phyloP scores from a whole-genome alignment of 1,284 basidiomycete genomes.

The Porphyrellus sp. region DNA sequence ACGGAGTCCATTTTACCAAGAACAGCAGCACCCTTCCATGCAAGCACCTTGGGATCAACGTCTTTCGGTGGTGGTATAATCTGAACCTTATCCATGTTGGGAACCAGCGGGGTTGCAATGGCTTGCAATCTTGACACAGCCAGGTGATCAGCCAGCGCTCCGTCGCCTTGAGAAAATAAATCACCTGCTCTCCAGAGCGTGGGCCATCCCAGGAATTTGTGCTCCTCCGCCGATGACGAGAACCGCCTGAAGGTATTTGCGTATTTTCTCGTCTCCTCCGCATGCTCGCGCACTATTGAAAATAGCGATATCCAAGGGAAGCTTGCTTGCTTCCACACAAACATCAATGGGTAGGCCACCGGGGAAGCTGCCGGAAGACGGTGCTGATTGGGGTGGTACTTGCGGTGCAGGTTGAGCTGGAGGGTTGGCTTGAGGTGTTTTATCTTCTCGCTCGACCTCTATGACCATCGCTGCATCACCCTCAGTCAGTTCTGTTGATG shows the following conservation, averaged over 20 bases:
- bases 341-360: conserved; percentile 62
- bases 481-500: conserved; percentile 22
- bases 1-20: conserved; percentile 89
- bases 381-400: conserved; percentile 20
- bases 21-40: conserved; percentile 96
- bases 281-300: conserved; percentile 86
- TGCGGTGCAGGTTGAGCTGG: conserved; percentile 19
- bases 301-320: conserved; percentile 92
- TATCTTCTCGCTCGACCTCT: conserved; percentile 51
- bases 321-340: conserved; percentile 80
- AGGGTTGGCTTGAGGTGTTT: conserved; percentile 30
- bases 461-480: conserved; percentile 44
- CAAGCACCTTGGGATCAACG: conserved; percentile 84
- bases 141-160: conserved; percentile 9
- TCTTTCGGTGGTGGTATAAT: conserved; percentile 93
- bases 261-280: conserved; percentile 85
- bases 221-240: conserved; percentile 86
- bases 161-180: conserved; percentile 2
- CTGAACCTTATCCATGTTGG: conserved; percentile 78
- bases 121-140: conserved; percentile 58
- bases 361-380: conserved; percentile 26
- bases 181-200: conserved; percentile 77
- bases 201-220: conserved; percentile 69
- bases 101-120: conserved; percentile 77
- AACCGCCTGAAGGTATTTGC: conserved; percentile 86